Percentiles rank a stretch among this genome's conserved stretches.
Evolutionary conservation across 768 basidiomycete species (phyloP).

Genomic region (Psilocybe sp.): DNA sequence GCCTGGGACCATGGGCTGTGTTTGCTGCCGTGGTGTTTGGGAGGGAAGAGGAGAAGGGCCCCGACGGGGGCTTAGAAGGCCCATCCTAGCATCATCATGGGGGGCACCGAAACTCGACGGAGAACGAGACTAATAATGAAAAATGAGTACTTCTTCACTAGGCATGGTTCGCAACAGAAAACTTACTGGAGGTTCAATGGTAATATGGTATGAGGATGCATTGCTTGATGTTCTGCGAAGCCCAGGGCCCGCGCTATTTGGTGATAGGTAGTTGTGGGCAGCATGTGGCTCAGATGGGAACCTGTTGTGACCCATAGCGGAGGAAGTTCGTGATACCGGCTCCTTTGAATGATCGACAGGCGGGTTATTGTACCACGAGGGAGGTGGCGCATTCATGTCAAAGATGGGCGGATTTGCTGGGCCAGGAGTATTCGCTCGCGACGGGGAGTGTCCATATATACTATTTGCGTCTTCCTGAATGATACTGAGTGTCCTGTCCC

Average conservation of each 20-base stretch:
- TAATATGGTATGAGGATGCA: constrained; percentile 15
- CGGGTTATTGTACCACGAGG: neutral
- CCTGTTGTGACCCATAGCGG: neutral
- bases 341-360: neutral
- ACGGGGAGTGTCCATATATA: too few species aligned
- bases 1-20: neutral
- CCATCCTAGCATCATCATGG: constrained; percentile 3
- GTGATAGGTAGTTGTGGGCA: neutral
- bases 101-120: constrained; percentile 8
- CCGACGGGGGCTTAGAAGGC: constrained; percentile 11
- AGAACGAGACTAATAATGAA: constrained; percentile 14
- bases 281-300: neutral
- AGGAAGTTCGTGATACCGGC: neutral
- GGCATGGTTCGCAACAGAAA: neutral
- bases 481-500: constrained; percentile 10
- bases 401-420: too few species aligned
- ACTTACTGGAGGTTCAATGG: constrained; percentile 21
- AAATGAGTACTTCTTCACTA: neutral
- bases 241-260: constrained; percentile 5
- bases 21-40: neutral
- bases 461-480: constrained; percentile 15
- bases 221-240: constrained; percentile 11
- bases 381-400: too few species aligned
- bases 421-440: too few species aligned
- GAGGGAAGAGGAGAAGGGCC: constrained; percentile 3